These are phyloP conservation scores for Nitzschia inconspicua DNA, from an alignment of 108 stramenopile genomes.

Conservation along the genomic window DNA sequence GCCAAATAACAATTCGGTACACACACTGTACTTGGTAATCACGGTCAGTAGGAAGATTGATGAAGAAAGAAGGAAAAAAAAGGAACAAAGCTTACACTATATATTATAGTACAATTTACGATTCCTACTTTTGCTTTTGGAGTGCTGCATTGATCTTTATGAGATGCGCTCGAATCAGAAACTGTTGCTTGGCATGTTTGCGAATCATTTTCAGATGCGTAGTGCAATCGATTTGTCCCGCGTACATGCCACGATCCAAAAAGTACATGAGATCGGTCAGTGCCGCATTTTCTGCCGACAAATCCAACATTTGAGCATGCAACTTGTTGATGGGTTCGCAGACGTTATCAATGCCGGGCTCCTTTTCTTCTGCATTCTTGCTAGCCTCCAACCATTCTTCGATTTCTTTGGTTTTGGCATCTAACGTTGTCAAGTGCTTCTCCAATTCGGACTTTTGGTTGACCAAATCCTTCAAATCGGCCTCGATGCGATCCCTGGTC, in stretches of 20 bases:
- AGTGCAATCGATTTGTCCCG: slow-evolving; percentile 53
- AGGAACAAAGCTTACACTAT: no score
- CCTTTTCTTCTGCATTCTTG: slow-evolving; percentile 18
- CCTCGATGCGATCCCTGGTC: slow-evolving; percentile 26
- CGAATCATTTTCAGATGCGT: slow-evolving; percentile 75
- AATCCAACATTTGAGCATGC: slow-evolving; percentile 68
- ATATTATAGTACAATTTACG: no score
- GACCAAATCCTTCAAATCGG: slow-evolving; percentile 39
- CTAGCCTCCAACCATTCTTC: slow-evolving; percentile 47
- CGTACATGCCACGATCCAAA: slow-evolving; percentile 70
- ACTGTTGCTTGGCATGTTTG: slow-evolving; percentile 77
- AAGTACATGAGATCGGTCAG: slow-evolving; percentile 82
- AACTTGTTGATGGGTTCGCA: slow-evolving; percentile 48
- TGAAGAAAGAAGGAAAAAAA: no score
- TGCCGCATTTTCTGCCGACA: slow-evolving; percentile 68
- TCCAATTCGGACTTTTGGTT: slow-evolving; percentile 38
- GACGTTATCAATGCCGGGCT: slow-evolving; percentile 31
- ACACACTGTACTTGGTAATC: no score
- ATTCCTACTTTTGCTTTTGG: not conserved
- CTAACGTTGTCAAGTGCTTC: slow-evolving; percentile 35
- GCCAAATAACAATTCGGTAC: no score
- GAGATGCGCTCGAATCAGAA: slow-evolving; percentile 67
- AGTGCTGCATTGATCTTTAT: slow-evolving; percentile 49
- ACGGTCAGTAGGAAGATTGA: no score
- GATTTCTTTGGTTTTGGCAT: slow-evolving; percentile 43